Conservation (phyloP, 805 yeast species). For the Geotrichum ghanense region DNA sequence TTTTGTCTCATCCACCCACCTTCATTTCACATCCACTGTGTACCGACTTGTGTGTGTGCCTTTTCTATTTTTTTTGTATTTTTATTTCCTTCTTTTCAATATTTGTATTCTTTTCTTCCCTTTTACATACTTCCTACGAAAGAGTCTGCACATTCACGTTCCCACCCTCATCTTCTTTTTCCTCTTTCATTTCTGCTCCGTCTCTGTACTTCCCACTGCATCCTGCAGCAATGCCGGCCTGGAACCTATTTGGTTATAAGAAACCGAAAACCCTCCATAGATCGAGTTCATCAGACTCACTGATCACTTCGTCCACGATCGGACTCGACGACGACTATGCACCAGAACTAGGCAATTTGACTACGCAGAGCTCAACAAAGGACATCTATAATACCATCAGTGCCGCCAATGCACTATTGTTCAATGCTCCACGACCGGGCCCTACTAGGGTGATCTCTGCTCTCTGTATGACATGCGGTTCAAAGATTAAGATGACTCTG, state of each 20-base stretch:
- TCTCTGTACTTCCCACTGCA: too few relatives aligned
- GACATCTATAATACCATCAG: not conserved
- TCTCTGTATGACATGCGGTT: not conserved
- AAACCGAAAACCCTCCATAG: conserved; percentile 1
- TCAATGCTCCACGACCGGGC: not conserved
- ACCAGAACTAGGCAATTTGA: not conserved
- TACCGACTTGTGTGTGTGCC: too few relatives aligned
- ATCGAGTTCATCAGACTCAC: not conserved
- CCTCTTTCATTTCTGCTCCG: too few relatives aligned
- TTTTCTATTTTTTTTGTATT: too few relatives aligned
- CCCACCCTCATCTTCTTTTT: too few relatives aligned
- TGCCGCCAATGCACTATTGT: not conserved
- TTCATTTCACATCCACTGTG: too few relatives aligned
- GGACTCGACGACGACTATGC: not conserved
- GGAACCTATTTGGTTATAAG: not conserved
- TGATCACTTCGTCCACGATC: not conserved
- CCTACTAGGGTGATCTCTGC: not conserved
- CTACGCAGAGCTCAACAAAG: not conserved
- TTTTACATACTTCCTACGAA: too few relatives aligned
- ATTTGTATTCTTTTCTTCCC: too few relatives aligned
- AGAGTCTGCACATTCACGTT: too few relatives aligned
- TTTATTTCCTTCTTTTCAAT: too few relatives aligned
- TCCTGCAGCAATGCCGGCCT: not conserved
- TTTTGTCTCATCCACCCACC: too few relatives aligned
- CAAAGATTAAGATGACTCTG: not conserved